A percentile compares a stretch with the other conserved stretches of the same genome.
Evolutionary conservation across 179 eudicot species (phyloP).

Genomic region (Vitellaria paradoxa): DNA sequence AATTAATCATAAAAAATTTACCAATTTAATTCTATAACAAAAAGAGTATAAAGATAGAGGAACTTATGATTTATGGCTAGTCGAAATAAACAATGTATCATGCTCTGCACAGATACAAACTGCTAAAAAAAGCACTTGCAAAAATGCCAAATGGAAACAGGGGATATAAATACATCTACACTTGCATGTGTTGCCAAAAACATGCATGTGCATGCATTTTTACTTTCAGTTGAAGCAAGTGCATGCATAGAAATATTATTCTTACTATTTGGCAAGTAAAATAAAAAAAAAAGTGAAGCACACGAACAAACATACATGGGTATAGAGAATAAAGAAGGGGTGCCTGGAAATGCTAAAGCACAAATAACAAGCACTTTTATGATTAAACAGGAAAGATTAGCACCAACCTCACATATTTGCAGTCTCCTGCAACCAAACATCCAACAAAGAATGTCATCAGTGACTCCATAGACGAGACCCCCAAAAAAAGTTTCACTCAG

Average conservation of each 20-base stretch:
- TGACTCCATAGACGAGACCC: background rate
- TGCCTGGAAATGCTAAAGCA: background rate
- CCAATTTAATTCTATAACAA: slow-evolving; percentile 3
- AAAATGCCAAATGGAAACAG: background rate
- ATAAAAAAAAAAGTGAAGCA: no score
- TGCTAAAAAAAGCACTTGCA: background rate
- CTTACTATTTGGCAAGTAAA: background rate
- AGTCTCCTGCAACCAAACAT: slow-evolving; percentile 69
- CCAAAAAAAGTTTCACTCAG: slow-evolving; percentile 3
- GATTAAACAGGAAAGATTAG: background rate
- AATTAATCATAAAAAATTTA: background rate
- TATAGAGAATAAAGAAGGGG: background rate
- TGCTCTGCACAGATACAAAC: background rate
- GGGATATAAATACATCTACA: background rate
- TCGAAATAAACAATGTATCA: background rate
- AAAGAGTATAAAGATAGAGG: background rate
- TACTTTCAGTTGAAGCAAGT: no score
- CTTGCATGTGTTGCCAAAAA: background rate
- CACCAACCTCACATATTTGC: slow-evolving; percentile 80
- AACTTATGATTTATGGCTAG: background rate
- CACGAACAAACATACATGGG: background rate
- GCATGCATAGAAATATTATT: background rate
- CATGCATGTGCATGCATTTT: background rate
- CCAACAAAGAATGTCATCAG: slow-evolving; percentile 27
- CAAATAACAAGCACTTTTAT: background rate